Conservation (phyloP, 139 green algal genomes). For the Gonium pectorale region DNA sequence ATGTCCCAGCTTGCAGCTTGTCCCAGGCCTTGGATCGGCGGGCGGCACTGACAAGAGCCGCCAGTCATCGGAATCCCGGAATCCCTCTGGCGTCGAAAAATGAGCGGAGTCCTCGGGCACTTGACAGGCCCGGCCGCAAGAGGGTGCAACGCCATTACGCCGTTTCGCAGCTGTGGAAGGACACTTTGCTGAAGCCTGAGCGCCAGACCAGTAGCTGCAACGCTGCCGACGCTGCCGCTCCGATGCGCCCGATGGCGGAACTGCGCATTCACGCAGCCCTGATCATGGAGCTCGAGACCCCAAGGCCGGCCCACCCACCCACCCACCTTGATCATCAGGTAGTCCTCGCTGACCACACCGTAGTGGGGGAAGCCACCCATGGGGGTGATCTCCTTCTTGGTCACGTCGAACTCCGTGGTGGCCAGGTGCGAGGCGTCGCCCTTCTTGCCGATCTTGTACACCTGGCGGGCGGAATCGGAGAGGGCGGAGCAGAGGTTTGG, state of each 20-base stretch:
- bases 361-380: conserved; percentile 99
- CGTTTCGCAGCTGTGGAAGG: no score
- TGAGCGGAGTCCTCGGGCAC: conserved; percentile 39
- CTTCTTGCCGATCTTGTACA: conserved; percentile 97
- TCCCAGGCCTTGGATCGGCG: conserved; percentile 47
- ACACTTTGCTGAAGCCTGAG: no score
- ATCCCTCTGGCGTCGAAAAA: conserved; percentile 33
- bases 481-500: neutral
- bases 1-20: no score
- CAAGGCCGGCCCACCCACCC: neutral
- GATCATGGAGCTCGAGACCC: neutral
- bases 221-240: neutral
- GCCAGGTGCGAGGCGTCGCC: conserved; percentile 87
- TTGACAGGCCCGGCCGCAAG: conserved; percentile 40
- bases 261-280: neutral
- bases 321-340: conserved; percentile 96
- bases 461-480: conserved; percentile 6
- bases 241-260: neutral
- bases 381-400: conserved; percentile 98
- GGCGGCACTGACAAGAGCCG: conserved; percentile 11
- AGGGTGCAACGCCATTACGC: no score
- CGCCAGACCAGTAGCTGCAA: no score
- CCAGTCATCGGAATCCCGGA: conserved; percentile 39
- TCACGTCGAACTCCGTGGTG: conserved; percentile 96
- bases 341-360: conserved; percentile 96